Conservation (phyloP, 352 stramenopile species). For the Phytopythium helicoides region DNA sequence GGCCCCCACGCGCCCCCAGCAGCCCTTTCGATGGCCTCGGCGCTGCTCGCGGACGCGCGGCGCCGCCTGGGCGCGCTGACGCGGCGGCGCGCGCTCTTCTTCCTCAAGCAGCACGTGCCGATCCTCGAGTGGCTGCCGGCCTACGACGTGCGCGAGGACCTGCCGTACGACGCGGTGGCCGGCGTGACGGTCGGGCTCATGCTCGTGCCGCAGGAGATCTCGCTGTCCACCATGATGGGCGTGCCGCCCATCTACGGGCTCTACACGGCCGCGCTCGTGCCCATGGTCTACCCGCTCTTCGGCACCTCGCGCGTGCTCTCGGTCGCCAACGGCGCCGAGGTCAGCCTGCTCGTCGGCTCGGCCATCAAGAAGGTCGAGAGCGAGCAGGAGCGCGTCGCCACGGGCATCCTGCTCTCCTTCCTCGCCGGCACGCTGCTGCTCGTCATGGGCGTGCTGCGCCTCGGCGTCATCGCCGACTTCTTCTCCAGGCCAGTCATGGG, state of each 20-base stretch:
- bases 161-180: conserved; percentile 53
- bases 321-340: conserved; percentile 74
- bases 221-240: conserved; percentile 85
- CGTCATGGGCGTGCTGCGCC: conserved; percentile 71
- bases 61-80: conserved; percentile 10
- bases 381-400: conserved; percentile 48
- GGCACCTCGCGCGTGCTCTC: conserved; percentile 76
- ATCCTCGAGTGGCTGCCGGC: conserved; percentile 62
- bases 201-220: conserved; percentile 89
- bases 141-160: conserved; percentile 50
- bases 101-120: conserved; percentile 48
- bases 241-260: conserved; percentile 89
- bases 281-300: conserved; percentile 87
- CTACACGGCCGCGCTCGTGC: conserved; percentile 83
- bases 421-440: conserved; percentile 73
- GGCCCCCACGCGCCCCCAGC: no score
- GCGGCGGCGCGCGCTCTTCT: conserved; percentile 31
- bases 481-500: conserved; percentile 89
- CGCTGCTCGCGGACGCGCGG: conserved; percentile 3
- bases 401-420: conserved; percentile 62
- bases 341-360: conserved; percentile 55
- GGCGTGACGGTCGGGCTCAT: conserved; percentile 80
- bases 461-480: conserved; percentile 88
- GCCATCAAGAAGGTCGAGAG: conserved; percentile 63
- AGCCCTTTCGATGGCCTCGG: no score